A percentile compares a stretch with the other conserved stretches of the same genome.
These are phyloP conservation scores for Colletotrichum trifolii DNA, from an alignment of 2,329 filamentous ascomycete genomes.

Conservation along the genomic window DNA sequence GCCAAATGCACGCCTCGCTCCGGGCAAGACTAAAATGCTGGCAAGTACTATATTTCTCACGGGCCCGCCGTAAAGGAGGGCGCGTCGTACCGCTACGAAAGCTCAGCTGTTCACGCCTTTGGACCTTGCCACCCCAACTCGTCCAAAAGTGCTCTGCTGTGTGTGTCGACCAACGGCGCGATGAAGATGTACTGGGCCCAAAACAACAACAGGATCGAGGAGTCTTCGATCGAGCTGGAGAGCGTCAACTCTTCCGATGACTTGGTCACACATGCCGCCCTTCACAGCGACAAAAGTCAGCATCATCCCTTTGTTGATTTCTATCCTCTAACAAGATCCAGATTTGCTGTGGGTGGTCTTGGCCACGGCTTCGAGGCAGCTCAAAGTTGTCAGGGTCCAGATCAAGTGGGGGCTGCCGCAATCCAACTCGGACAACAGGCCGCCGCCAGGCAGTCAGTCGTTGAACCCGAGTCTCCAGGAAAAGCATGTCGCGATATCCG, in stretches of 20 bases:
- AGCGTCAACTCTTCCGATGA: slow-evolving; percentile 78
- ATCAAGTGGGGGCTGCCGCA: slow-evolving; percentile 79
- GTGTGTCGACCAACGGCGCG: slow-evolving; percentile 78
- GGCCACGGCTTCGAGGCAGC: slow-evolving; percentile 75
- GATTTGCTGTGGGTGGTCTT: slow-evolving; percentile 55
- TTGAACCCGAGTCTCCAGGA: slow-evolving; percentile 66
- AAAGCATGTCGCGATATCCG: slow-evolving; percentile 67
- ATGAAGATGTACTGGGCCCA: slow-evolving; percentile 84
- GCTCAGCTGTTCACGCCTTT: slow-evolving; percentile 71
- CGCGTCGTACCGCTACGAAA: slow-evolving; percentile 76
- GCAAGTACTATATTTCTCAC: slow-evolving; percentile 58
- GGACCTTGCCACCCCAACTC: slow-evolving; percentile 80
- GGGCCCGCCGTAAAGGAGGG: slow-evolving; percentile 73
- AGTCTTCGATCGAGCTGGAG: slow-evolving; percentile 79
- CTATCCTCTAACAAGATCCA: slow-evolving; percentile 17
- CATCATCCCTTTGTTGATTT: slow-evolving; percentile 25
- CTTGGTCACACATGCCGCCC: slow-evolving; percentile 81
- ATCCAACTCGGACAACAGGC: slow-evolving; percentile 60
- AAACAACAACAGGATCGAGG: slow-evolving; percentile 76
- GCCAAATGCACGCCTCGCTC: slow-evolving; percentile 32
- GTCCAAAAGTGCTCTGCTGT: slow-evolving; percentile 78
- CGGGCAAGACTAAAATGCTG: slow-evolving; percentile 9
- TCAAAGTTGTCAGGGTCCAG: slow-evolving; percentile 78
- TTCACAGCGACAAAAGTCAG: slow-evolving; percentile 79
- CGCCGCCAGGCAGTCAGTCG: slow-evolving; percentile 55